Conservation (phyloP, 345 rosid genomes). For the Salix caprea region DNA sequence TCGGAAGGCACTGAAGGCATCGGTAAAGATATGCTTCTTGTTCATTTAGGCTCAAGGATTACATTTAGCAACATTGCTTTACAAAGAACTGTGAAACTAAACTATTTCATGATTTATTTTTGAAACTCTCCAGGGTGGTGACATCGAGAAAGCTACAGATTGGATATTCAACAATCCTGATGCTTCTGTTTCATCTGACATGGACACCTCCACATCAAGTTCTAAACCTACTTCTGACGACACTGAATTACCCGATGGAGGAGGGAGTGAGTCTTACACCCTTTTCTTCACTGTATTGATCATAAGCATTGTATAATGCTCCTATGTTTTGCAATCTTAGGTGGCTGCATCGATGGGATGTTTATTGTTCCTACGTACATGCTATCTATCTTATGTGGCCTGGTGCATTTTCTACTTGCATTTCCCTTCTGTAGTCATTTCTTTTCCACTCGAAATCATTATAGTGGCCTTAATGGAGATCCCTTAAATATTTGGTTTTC, state of each 20-base stretch:
- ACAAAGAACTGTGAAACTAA: not conserved
- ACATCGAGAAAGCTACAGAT: conserved; percentile 93
- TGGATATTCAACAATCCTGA: conserved; percentile 96
- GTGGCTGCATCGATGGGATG: not conserved
- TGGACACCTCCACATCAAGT: conserved; percentile 63
- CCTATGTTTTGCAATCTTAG: not conserved
- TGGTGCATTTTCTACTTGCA: not conserved
- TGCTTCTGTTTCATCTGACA: conserved; percentile 59
- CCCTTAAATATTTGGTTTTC: not conserved
- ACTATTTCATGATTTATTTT: not conserved
- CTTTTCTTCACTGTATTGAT: conserved; percentile 1
- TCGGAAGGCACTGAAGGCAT: conserved; percentile 71
- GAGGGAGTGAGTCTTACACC: conserved; percentile 70
- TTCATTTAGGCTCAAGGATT: not conserved
- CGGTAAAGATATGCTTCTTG: conserved; percentile 40
- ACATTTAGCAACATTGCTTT: not conserved
- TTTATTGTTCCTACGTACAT: not conserved
- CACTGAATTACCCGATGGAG: conserved; percentile 66
- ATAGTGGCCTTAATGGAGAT: not conserved
- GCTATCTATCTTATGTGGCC: not conserved
- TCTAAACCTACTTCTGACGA: conserved; percentile 31
- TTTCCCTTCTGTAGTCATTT: not conserved
- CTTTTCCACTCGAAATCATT: not conserved
- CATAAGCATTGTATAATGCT: not conserved
- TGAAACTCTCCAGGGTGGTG: conserved; percentile 59